Base-by-base conservation (phyloP, 495 filamentous ascomycete genomes). In the Aspergillus baeticus region DNA sequence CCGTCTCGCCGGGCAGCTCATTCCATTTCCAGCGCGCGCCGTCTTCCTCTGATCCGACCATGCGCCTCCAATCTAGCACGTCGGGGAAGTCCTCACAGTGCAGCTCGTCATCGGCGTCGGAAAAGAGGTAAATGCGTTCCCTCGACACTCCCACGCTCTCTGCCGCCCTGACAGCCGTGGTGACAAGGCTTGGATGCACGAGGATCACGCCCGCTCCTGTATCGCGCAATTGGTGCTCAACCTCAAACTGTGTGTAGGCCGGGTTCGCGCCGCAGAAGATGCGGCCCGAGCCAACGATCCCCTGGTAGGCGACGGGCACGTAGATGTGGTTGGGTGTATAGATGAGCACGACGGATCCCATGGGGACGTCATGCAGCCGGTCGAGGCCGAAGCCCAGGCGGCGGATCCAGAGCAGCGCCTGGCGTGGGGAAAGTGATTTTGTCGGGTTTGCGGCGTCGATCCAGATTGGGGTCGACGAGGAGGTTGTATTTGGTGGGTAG, bases 211-310 rank as follows among this genome's bases (percentile, higher is more conserved):
- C 58, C 23, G 72, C 68, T 46, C 66, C 69, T 1, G 74, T 70
- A 51, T 76, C 74, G 23, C 65, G 60, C 17, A 77, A 59, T 58
- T 79, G 74, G 55, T 77, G 67, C 14, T 63, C 65, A 56, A 77
- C 67, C 62, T 77, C 74, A 63, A 18, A 67, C 64, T 53, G 61
- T 67, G 64, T 77, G 74, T 41, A 75, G 51, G 54, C 39, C 14
- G 63, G 61, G 26, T 66, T 71, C 59, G 21, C 74, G 0, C 87
- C 87, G 2, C 81, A 84, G 18, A 79, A 80, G 53, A 92, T 83
- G 43, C 88, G 88, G 14, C 80, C 81, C 6, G 91, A 67, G 10
- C 84, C 74, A 0, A 78, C 71, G 33, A 75, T 73, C 6, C 72
- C 77, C 37, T 79, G 69, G 64, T 78, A 78, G 41, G 72, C 69